Conservation (phyloP, 1,139 yeast species). For the Lodderomyces metapsilosis region DNA sequence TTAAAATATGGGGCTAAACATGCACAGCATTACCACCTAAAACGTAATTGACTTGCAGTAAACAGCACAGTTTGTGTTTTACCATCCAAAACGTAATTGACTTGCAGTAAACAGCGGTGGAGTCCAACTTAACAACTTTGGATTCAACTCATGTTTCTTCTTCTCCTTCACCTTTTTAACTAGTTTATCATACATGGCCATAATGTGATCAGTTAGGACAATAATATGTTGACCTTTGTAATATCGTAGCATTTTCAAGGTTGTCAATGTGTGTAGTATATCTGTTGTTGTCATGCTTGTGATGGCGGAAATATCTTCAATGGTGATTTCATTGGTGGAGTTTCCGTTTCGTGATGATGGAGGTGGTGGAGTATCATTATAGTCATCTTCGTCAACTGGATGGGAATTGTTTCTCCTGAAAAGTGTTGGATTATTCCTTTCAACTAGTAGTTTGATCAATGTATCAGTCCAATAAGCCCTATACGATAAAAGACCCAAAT, state of each 20-base stretch:
- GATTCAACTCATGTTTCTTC: conserved; percentile 76
- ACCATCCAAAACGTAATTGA: conserved; percentile 95
- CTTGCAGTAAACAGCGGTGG: conserved; percentile 97
- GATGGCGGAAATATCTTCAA: conserved; percentile 82
- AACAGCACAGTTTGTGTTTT: too few species aligned
- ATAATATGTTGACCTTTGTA: conserved; percentile 96
- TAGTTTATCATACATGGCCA: conserved; percentile 72
- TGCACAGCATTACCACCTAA: conserved; percentile 96
- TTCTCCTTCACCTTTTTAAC: conserved; percentile 55
- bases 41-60: conserved; percentile 91
- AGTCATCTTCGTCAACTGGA: conserved; percentile 18
- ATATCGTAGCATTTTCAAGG: conserved; percentile 83
- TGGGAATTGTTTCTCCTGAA: conserved; percentile 40
- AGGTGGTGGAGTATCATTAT: conserved; percentile 24
- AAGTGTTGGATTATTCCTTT: conserved; percentile 45
- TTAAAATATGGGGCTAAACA: conserved; percentile 85
- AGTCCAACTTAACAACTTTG: conserved; percentile 76
- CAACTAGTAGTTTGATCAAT: conserved; percentile 70
- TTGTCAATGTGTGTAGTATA: conserved; percentile 87
- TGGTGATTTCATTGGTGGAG: conserved; percentile 64
- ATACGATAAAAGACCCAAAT: conserved; percentile 86
- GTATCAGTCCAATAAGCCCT: conserved; percentile 98
- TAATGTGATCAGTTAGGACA: conserved; percentile 81
- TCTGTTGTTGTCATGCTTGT: conserved; percentile 98
- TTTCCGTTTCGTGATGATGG: conserved; percentile 16